Evolutionary conservation across 257 asterid genomes (phyloP).

Genomic region (Solanum infundibuliforme): DNA sequence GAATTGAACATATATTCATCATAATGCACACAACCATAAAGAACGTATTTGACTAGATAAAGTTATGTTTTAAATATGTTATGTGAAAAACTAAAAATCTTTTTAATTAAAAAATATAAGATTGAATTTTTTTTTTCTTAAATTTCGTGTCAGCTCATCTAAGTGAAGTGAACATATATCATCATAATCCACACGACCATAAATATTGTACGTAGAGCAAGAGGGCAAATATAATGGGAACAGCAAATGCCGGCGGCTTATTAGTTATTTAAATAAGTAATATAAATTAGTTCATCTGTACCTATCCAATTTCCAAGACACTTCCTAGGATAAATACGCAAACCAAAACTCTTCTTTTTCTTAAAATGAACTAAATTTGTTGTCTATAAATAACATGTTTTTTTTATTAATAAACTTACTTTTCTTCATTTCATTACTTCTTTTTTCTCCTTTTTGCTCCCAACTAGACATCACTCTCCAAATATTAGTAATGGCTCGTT

Average conservation of each 20-base stretch:
- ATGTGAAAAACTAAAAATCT: too few species aligned
- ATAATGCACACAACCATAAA: neutral
- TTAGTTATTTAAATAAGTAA: too few species aligned
- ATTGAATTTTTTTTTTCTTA: too few species aligned
- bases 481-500: neutral
- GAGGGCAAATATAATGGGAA: neutral
- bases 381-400: neutral
- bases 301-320: slow-evolving; percentile 4
- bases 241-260: neutral
- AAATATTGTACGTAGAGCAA: neutral
- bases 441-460: neutral
- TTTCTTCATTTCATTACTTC: neutral
- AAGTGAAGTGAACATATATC: too few species aligned
- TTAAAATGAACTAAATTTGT: neutral
- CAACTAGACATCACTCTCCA: neutral
- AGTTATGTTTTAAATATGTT: neutral
- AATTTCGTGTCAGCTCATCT: too few species aligned
- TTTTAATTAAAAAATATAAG: too few species aligned
- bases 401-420: neutral
- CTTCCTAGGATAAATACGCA: neutral
- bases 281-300: slow-evolving; percentile 1
- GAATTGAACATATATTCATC: too few species aligned
- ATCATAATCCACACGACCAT: neutral
- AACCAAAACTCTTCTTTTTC: neutral
- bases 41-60: neutral